A percentile compares a stretch with the other conserved stretches of the same genome.
Conservation (phyloP, 1,284 basidiomycete species). For the Puccinia triticina region DNA sequence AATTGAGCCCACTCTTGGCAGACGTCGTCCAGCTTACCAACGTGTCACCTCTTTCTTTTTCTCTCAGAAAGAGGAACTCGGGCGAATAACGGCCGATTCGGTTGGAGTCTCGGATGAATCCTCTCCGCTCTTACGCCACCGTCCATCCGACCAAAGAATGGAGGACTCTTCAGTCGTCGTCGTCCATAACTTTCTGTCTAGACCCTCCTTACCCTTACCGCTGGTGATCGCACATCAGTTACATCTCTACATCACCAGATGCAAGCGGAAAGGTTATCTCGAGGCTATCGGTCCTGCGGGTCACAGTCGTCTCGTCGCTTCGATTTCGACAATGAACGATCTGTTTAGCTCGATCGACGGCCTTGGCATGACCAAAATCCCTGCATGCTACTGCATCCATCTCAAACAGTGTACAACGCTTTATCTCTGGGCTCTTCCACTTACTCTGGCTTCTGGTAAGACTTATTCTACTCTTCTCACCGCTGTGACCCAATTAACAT, state of each 20-base stretch:
- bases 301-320: constrained; percentile 53
- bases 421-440: constrained; percentile 54
- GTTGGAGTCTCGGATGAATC: constrained; percentile 48
- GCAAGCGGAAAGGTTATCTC: constrained; percentile 53
- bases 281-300: constrained; percentile 57
- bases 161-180: constrained; percentile 52
- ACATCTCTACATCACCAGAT: constrained; percentile 56
- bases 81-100: background rate
- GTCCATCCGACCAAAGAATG: constrained; percentile 33
- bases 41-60: constrained; percentile 51
- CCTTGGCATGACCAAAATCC: constrained; percentile 52
- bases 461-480: background rate
- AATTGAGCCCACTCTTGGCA: background rate
- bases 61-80: constrained; percentile 52
- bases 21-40: constrained; percentile 2
- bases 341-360: constrained; percentile 54
- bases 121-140: constrained; percentile 52
- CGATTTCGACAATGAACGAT: constrained; percentile 53
- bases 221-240: constrained; percentile 57
- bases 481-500: background rate
- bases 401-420: constrained; percentile 54
- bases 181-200: constrained; percentile 54
- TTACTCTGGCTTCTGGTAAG: constrained; percentile 54
- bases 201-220: constrained; percentile 56
- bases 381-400: constrained; percentile 55